Conservation (phyloP, 208 protist species). For the Naegleria fowleri region DNA sequence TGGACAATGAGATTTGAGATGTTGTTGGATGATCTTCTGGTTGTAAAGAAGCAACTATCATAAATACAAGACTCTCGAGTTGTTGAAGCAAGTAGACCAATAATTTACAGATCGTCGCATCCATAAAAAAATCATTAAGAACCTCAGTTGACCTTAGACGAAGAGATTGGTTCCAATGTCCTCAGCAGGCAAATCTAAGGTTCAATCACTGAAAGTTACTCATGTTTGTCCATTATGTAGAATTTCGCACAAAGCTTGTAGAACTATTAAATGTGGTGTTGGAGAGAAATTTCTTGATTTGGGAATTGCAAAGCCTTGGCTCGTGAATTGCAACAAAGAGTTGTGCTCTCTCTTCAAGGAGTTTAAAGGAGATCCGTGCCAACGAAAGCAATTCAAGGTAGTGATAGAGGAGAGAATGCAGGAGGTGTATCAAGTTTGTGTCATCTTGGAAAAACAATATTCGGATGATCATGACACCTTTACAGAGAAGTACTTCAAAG, state of each 20-base stretch:
- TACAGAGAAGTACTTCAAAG: neutral
- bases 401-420: neutral
- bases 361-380: neutral
- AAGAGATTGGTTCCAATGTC: too few relatives aligned
- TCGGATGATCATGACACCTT: neutral
- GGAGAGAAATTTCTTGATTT: conserved; percentile 5
- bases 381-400: neutral
- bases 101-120: too few relatives aligned
- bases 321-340: neutral
- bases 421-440: neutral
- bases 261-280: neutral
- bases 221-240: neutral
- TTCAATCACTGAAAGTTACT: neutral
- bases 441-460: neutral
- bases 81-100: too few relatives aligned
- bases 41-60: too few relatives aligned
- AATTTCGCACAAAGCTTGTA: neutral
- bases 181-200: too few relatives aligned
- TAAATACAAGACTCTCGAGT: too few relatives aligned
- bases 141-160: too few relatives aligned
- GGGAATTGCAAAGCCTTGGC: neutral
- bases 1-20: too few relatives aligned
- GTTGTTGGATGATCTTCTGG: too few relatives aligned
- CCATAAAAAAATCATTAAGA: too few relatives aligned
- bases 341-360: neutral